Evolutionary conservation across 352 stramenopile genomes (phyloP).

Genomic region (Elongisporangium undulatum): DNA sequence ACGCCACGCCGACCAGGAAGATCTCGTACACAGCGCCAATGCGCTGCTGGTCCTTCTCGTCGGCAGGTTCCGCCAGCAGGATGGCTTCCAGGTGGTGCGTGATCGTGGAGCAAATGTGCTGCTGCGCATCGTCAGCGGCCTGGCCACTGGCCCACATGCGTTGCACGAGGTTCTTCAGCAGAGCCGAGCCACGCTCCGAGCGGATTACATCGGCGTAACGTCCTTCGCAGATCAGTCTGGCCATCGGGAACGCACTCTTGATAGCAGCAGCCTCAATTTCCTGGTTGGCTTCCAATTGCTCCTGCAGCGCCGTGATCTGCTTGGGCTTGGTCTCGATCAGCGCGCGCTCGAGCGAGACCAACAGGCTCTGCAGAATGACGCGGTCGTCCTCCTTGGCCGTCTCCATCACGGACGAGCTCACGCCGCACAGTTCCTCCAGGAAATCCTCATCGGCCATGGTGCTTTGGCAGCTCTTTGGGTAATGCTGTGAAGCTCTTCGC

Average conservation of each 20-base stretch:
- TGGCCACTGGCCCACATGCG: slow-evolving; percentile 7
- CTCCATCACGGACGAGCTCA: slow-evolving; percentile 39
- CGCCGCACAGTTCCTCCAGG: slow-evolving; percentile 55
- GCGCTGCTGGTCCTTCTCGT: slow-evolving; percentile 19
- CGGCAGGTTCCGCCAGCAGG: slow-evolving; percentile 16
- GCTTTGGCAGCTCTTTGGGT: slow-evolving; percentile 5
- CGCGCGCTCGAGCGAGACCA: slow-evolving; percentile 47
- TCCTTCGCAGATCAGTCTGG: slow-evolving; percentile 51
- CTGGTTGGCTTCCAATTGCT: slow-evolving; percentile 6
- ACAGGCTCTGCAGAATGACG: slow-evolving; percentile 25
- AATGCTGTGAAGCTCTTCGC: slow-evolving; percentile 3
- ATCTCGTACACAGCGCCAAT: slow-evolving; percentile 49
- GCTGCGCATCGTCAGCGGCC: slow-evolving; percentile 13
- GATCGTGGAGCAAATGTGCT: slow-evolving; percentile 47
- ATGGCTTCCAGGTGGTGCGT: slow-evolving; percentile 34
- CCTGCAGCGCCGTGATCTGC: slow-evolving; percentile 19
- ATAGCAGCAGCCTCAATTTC: slow-evolving; percentile 3
- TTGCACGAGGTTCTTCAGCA: slow-evolving; percentile 21
- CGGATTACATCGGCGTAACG: slow-evolving; percentile 59
- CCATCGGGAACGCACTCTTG: slow-evolving; percentile 33
- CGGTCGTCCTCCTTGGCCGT: slow-evolving; percentile 25
- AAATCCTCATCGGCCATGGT: slow-evolving; percentile 47
- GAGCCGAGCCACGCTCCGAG: slow-evolving; percentile 20
- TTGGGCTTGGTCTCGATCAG: slow-evolving; percentile 46
- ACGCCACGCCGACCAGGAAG: slow-evolving; percentile 50